These are phyloP conservation scores for Colletotrichum tabaci DNA, from an alignment of 2,329 filamentous ascomycete genomes.

Conservation along the genomic window DNA sequence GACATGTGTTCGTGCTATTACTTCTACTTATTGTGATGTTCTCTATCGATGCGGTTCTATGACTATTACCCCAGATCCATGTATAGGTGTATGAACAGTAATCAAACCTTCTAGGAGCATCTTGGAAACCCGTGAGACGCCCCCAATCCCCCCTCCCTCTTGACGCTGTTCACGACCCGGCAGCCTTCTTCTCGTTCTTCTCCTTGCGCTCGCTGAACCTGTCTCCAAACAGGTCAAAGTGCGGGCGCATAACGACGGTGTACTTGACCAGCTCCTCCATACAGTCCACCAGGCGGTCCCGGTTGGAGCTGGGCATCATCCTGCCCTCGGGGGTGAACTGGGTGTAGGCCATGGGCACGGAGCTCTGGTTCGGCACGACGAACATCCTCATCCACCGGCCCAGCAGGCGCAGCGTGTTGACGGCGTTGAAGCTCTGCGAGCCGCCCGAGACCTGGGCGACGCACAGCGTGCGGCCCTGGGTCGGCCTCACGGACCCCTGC, in stretches of 20 bases:
- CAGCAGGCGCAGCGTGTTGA: slow-evolving; percentile 75
- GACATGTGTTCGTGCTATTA: too few species aligned
- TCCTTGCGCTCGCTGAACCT: slow-evolving; percentile 73
- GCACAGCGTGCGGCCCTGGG: slow-evolving; percentile 75
- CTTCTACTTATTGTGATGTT: too few species aligned
- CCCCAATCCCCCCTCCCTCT: too few species aligned
- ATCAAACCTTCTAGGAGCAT: too few species aligned
- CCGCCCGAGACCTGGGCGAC: slow-evolving; percentile 76
- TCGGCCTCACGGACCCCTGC: slow-evolving; percentile 74
- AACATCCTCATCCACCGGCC: slow-evolving; percentile 82
- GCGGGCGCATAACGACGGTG: slow-evolving; percentile 74
- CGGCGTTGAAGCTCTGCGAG: slow-evolving; percentile 77
- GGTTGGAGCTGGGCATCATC: slow-evolving; percentile 68
- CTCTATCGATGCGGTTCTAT: too few species aligned
- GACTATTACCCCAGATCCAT: too few species aligned
- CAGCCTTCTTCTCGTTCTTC: slow-evolving; percentile 27
- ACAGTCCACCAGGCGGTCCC: slow-evolving; percentile 74
- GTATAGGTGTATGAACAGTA: too few species aligned
- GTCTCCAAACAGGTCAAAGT: slow-evolving; percentile 73
- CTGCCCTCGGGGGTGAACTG: slow-evolving; percentile 68
- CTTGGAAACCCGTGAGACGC: too few species aligned
- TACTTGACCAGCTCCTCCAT: slow-evolving; percentile 82
- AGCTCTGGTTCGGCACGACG: slow-evolving; percentile 76
- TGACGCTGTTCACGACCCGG: neutral
- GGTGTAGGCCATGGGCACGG: slow-evolving; percentile 74